A percentile compares a stretch with the other conserved stretches of the same genome.
These are phyloP conservation scores for Pinus albicaulis DNA, from an alignment of 75 land plant genomes.

Conservation along the genomic window DNA sequence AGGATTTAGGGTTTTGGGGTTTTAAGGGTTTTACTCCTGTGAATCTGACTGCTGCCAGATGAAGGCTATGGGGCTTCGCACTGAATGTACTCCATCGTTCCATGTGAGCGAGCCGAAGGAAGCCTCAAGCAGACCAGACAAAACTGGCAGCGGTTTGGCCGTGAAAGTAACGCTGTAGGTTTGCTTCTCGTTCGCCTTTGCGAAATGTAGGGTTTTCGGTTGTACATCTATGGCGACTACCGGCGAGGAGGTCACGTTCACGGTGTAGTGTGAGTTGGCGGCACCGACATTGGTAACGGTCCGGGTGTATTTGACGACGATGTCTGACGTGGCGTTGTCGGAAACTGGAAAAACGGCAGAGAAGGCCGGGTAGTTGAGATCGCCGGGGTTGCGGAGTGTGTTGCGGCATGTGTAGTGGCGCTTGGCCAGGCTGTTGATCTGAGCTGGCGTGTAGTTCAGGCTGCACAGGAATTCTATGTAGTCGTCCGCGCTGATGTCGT, in stretches of 20 bases:
- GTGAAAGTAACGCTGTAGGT: conserved; percentile 52
- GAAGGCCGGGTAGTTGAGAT: conserved; percentile 88
- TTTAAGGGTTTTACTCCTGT: no score
- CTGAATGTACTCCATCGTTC: conserved; percentile 53
- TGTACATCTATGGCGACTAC: conserved; percentile 38
- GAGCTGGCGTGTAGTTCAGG: conserved; percentile 35
- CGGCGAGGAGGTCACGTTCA: conserved; percentile 25
- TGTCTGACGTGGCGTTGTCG: background rate
- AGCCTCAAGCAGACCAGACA: background rate
- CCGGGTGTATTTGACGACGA: conserved; percentile 29
- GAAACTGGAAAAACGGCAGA: conserved; percentile 40
- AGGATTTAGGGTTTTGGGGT: no score
- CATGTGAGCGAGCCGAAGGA: conserved; percentile 38
- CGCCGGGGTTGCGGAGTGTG: conserved; percentile 35
- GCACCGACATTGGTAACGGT: conserved; percentile 81
- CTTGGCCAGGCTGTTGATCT: conserved; percentile 47
- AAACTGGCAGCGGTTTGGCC: conserved; percentile 14
- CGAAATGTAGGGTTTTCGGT: conserved; percentile 47
- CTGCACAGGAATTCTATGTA: conserved; percentile 54
- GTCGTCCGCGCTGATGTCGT: conserved; percentile 53
- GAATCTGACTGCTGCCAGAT: background rate
- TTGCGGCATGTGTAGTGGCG: conserved; percentile 28
- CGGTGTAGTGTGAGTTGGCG: conserved; percentile 46
- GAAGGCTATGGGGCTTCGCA: conserved; percentile 56
- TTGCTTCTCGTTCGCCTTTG: conserved; percentile 36